Evolutionary conservation across 1,284 basidiomycete species (phyloP), one percentile per base, ranked within the genome.

Genomic region (Cryptococcus sp.): DNA sequence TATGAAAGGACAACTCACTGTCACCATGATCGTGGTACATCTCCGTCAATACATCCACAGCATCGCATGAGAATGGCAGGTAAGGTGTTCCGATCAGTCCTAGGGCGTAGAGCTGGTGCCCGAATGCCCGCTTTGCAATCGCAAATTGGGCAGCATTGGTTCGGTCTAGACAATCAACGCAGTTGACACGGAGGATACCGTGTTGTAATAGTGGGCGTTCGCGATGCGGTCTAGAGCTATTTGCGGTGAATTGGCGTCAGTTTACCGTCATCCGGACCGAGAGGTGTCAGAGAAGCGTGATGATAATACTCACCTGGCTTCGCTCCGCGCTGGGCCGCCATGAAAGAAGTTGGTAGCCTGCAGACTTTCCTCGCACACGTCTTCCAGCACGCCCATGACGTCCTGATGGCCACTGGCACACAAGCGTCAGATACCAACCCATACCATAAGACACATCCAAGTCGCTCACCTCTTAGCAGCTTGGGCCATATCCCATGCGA

Each of bases 11-110:
- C 19, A 52, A 78, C 87, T 69, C 69, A 91, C 91, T 93, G 69
- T 96, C 93, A 1, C 93, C 92, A 69, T 94, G 91, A 75, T 96
- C 92, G 74, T 98, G 93, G 77, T 97, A 99, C 94, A 99, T 98
- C 78, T 98, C 93, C 0, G 94, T 99, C 66, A 99, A 77, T 86
- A 99, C 94, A 75, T 96, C 93, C 50, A 96, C 90, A 0, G 93
- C 93, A 74, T 97, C 95, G 11, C 90, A 94, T 68, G 97, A 93
- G 73, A 97, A 97, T 0, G 88, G 86, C 23, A 99, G 81, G 66
- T 90, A 87, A 0, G 95, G 92, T 58, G 82, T 87, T 19, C 88
- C 86, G 23, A 92, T 88, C 19, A 94, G 84, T 3, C 96, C 96
- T 1, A 99, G 85, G 0, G 93, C 94, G 73, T 96, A 93, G 8